Evolutionary conservation across 768 basidiomycete genomes (phyloP), one percentile per base, ranked within the genome.

Genomic region (Mrakia frigida): DNA sequence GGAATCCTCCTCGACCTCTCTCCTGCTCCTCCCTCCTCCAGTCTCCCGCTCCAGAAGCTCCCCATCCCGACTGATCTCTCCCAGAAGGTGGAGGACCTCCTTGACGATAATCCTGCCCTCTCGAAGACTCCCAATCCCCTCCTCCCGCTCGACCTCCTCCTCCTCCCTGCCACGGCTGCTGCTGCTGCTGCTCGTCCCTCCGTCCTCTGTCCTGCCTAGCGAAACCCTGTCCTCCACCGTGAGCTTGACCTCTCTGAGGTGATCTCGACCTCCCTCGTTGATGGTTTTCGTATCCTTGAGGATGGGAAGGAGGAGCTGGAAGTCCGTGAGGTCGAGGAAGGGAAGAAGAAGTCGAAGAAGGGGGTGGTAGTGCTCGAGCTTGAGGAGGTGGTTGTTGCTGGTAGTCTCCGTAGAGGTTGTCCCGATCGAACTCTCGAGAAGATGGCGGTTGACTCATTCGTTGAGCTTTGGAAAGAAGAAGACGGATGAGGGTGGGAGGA

Each of bases 221-320:
- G 23, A 68, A 68, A 6, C 70, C 70, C n/a, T 33, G n/a, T 5
- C 52, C 31, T n/a, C 46, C 50, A 14, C 37, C 50, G 7, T 18
- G 6, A 31, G 7, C 33, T 31, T 33, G 31, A 25, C 33, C 28
- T 25, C 28, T 23, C 18, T 56, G 31, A n/a, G 70, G 70, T 0
- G 70, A 72, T 39, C 70, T n/a, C 18, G 70, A 72, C 6, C 70
- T 28, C 37, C 31, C 33, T 33, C 70, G 50, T n/a, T 59, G 70
- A 3, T 59, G 52, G n/a, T 52, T 52, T 23, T 46, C 43, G 46
- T 50, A 70, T 1, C 46, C 52, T 25, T 50, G 50, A 37, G 70
- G 70, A 41, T 56, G 53, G 35, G 28, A 33, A 31, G 70, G 70
- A n/a, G 69, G 39, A 28, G 43, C n/a, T 28, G 43, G 43, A 28